Conservation (phyloP, 2,329 filamentous ascomycete genomes). For the Fusarium phyllophilum region DNA sequence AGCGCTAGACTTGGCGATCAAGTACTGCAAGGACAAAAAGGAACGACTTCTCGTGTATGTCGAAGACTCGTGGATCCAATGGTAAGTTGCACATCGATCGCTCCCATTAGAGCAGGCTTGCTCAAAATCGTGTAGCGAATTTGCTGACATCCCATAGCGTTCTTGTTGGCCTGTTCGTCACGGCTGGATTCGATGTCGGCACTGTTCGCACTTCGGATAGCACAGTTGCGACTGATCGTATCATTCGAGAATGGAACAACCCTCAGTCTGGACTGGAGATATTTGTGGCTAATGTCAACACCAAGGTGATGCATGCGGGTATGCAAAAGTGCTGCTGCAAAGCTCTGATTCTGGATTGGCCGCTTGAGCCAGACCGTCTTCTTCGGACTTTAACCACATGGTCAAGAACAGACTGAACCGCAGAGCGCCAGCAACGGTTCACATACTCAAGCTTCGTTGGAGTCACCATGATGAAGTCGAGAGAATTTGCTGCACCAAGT, state of each 20-base stretch:
- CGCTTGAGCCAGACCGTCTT: background rate
- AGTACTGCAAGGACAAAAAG: background rate
- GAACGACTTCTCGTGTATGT: background rate
- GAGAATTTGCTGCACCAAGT: background rate
- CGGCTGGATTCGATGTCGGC: background rate
- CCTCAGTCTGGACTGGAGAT: background rate
- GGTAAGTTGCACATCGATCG: background rate
- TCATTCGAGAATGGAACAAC: background rate
- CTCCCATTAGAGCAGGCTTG: accelerated
- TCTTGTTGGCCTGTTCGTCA: background rate
- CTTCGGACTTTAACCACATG: background rate
- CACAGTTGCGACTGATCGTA: background rate
- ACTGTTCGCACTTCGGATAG: background rate
- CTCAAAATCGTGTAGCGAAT: background rate
- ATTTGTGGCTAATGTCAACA: background rate
- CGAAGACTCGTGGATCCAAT: background rate
- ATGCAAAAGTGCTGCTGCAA: background rate
- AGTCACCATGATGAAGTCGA: background rate
- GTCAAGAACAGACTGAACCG: background rate
- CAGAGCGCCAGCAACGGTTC: background rate
- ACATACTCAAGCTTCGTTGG: background rate
- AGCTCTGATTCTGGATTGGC: background rate
- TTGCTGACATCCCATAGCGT: background rate
- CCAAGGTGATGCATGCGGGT: background rate
- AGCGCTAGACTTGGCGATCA: background rate